These are phyloP conservation scores for Pseudognaphalium luteoalbum DNA, from an alignment of 129 eudicot genomes.

Conservation along the genomic window DNA sequence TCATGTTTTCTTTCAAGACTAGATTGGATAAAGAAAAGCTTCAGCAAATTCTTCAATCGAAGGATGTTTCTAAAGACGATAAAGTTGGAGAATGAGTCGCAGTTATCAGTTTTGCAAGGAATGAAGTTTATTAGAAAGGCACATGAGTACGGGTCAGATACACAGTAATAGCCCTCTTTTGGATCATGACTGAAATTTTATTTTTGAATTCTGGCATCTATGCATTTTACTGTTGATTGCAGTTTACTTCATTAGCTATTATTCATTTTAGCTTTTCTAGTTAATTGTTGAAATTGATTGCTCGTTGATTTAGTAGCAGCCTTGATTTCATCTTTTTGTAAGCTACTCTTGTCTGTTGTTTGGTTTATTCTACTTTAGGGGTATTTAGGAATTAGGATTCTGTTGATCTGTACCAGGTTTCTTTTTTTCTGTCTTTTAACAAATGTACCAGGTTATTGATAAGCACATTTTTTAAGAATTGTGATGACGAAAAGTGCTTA, in stretches of 20 bases:
- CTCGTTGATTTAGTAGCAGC: constrained; percentile 22
- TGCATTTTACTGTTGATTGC: background rate
- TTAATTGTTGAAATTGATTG: too few relatives aligned
- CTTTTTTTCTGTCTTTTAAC: too few relatives aligned
- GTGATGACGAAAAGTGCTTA: background rate
- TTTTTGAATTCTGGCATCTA: background rate
- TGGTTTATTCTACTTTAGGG: background rate
- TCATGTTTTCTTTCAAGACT: constrained; percentile 32
- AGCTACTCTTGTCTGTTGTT: constrained; percentile 17
- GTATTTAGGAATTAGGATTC: background rate
- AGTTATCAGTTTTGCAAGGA: background rate
- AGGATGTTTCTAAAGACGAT: constrained; percentile 57
- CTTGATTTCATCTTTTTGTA: constrained; percentile 67
- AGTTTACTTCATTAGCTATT: background rate
- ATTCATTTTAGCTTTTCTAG: background rate
- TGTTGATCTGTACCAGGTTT: background rate
- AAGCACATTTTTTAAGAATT: background rate
- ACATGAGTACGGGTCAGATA: constrained; percentile 35
- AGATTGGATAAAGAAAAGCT: constrained; percentile 37
- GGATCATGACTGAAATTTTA: background rate
- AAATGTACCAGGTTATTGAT: constrained; percentile 1
- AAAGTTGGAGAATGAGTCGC: constrained; percentile 57
- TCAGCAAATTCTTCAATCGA: constrained; percentile 19
- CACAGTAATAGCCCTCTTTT: constrained; percentile 7
- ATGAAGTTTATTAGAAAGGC: constrained; percentile 10